These are phyloP conservation scores for Chalciporus sp. DNA, from an alignment of 1,284 basidiomycete genomes.

Conservation along the genomic window DNA sequence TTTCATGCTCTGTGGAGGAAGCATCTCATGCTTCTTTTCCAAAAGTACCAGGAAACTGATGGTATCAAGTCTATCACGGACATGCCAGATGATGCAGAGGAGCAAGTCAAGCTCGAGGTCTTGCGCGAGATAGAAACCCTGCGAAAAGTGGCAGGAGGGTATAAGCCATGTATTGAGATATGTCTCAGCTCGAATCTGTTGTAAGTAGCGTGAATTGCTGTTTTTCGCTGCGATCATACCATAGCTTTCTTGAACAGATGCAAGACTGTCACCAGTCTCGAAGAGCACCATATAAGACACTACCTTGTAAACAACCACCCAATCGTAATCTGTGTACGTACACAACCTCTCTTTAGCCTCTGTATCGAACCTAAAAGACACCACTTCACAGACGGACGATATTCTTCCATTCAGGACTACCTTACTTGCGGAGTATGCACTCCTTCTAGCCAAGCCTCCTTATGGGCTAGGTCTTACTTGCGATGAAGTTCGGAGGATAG, in stretches of 20 bases:
- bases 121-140: slow-evolving; percentile 28
- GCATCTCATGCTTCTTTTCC: slow-evolving; percentile 27
- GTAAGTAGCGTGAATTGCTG: slow-evolving; percentile 39
- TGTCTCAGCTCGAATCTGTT: slow-evolving; percentile 82
- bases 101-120: slow-evolving; percentile 27
- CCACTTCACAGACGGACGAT: slow-evolving; percentile 69
- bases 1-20: slow-evolving; percentile 30
- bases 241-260: slow-evolving; percentile 42
- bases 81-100: slow-evolving; percentile 15
- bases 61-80: slow-evolving; percentile 4
- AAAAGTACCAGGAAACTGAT: slow-evolving; percentile 17
- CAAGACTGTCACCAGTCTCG: slow-evolving; percentile 66
- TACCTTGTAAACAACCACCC: slow-evolving; percentile 69
- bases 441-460: slow-evolving; percentile 69
- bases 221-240: background rate
- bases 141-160: slow-evolving; percentile 16
- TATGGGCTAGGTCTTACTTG: slow-evolving; percentile 67
- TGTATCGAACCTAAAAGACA: background rate
- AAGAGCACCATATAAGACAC: slow-evolving; percentile 71
- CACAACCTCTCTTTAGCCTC: background rate
- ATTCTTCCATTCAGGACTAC: slow-evolving; percentile 75
- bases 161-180: slow-evolving; percentile 74
- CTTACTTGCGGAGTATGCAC: slow-evolving; percentile 73
- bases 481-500: slow-evolving; percentile 57
- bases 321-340: slow-evolving; percentile 72